phyloP scores from a whole-genome alignment of 371 early-diverging fungal genomes.

The Mucor plumbeus region DNA sequence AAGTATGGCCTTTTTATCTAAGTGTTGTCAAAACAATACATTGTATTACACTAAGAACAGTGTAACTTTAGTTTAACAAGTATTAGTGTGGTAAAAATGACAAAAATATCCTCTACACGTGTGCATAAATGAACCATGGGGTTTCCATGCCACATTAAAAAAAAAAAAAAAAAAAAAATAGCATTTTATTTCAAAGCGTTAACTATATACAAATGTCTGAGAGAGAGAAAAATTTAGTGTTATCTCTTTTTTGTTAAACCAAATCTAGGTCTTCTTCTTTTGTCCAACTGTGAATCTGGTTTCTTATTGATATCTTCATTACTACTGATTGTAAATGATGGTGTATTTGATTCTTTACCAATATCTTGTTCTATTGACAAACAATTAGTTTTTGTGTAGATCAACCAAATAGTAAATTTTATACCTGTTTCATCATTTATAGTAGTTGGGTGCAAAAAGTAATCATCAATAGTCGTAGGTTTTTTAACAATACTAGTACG shows the following conservation, averaged over 20 bases:
- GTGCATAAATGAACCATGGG: neutral
- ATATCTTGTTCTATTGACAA: neutral
- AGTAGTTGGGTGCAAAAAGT: conserved; percentile 5
- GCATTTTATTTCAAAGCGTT: neutral
- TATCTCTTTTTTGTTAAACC: neutral
- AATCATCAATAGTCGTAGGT: neutral
- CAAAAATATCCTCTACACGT: neutral
- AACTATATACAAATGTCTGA: neutral
- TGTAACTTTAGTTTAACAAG: neutral
- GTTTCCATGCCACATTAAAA: neutral
- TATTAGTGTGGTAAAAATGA: neutral
- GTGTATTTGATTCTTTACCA: neutral
- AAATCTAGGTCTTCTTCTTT: neutral
- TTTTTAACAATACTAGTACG: neutral
- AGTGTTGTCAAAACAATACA: no score
- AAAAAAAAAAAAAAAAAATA: neutral
- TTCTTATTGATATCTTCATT: neutral
- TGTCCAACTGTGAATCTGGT: neutral
- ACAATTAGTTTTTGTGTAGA: neutral
- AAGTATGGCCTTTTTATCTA: no score
- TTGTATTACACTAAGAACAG: neutral
- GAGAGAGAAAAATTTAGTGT: no score
- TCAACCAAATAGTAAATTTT: no score
- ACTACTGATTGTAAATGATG: conserved; percentile 5
- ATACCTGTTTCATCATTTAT: neutral